Percentiles rank a stretch among this genome's conserved stretches.
phyloP scores from a whole-genome alignment of 2,329 filamentous ascomycete genomes.

The Epichloe baconii region DNA sequence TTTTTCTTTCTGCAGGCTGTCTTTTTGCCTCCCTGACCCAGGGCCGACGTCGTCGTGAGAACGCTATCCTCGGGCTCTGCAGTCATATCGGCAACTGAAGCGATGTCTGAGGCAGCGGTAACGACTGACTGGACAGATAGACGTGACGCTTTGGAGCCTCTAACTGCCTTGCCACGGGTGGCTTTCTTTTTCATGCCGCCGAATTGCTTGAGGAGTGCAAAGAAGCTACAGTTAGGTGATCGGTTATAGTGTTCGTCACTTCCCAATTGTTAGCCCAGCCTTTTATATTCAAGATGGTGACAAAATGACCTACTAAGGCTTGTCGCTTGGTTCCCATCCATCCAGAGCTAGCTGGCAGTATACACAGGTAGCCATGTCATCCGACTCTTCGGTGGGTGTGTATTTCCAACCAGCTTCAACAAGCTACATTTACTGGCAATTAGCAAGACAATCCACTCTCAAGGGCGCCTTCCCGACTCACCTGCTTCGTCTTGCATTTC shows the following conservation, averaged over 20 bases:
- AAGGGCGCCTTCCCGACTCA: constrained; percentile 22
- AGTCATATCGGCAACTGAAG: constrained; percentile 33
- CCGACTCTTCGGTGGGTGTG: constrained; percentile 67
- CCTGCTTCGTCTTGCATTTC: constrained; percentile 83
- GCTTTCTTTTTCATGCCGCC: constrained; percentile 42
- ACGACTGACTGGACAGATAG: constrained; percentile 45
- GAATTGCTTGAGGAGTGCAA: constrained; percentile 50
- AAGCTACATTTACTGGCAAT: constrained; percentile 39
- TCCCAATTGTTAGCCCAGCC: constrained; percentile 12
- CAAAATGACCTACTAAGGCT: constrained; percentile 55
- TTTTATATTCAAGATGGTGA: not conserved
- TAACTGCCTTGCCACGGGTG: constrained; percentile 37
- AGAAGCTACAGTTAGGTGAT: constrained; percentile 71
- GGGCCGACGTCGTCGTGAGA: constrained; percentile 45
- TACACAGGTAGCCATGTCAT: constrained; percentile 81
- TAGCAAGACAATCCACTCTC: not conserved
- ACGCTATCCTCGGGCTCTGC: constrained; percentile 44
- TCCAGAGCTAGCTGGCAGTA: constrained; percentile 86
- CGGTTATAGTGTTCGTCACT: constrained; percentile 79
- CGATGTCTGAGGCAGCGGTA: constrained; percentile 35
- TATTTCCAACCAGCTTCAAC: constrained; percentile 91
- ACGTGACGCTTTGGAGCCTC: constrained; percentile 57
- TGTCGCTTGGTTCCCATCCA: constrained; percentile 87
- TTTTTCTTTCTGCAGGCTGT: constrained; percentile 39
- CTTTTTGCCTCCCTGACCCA: constrained; percentile 46